Conservation (phyloP, 202 grass and related monocot genomes). For the Brachypodium distachyon region DNA sequence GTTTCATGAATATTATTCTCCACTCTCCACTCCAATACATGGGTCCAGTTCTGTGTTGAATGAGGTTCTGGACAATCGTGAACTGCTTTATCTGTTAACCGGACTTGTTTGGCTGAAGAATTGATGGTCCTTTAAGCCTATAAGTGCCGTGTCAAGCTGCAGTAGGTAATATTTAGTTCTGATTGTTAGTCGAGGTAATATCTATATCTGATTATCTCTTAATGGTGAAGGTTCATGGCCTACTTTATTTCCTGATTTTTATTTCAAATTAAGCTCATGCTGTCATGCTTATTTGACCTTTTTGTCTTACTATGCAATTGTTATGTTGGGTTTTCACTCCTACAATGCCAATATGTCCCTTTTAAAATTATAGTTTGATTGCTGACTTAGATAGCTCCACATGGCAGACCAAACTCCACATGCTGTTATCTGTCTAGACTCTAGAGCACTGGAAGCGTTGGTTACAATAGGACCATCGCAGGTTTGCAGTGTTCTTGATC, state of each 20-base stretch:
- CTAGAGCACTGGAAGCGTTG: too few relatives aligned
- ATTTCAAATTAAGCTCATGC: background rate
- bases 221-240: background rate
- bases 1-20: background rate
- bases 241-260: background rate
- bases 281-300: background rate
- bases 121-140: background rate
- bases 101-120: background rate
- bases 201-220: background rate
- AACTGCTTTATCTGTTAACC: background rate
- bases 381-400: background rate
- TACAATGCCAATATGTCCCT: background rate
- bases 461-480: too few relatives aligned
- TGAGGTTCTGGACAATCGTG: background rate
- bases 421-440: too few relatives aligned
- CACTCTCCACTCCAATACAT: too few relatives aligned
- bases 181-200: background rate
- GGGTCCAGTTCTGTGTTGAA: too few relatives aligned
- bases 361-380: background rate
- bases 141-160: background rate
- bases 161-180: background rate
- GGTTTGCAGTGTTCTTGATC: too few relatives aligned
- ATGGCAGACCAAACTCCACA: background rate
- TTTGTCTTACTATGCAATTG: background rate
- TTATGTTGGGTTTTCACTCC: background rate